Base-by-base conservation (phyloP, 2,329 filamentous ascomycete species). In the Cytospora piceicola region DNA sequence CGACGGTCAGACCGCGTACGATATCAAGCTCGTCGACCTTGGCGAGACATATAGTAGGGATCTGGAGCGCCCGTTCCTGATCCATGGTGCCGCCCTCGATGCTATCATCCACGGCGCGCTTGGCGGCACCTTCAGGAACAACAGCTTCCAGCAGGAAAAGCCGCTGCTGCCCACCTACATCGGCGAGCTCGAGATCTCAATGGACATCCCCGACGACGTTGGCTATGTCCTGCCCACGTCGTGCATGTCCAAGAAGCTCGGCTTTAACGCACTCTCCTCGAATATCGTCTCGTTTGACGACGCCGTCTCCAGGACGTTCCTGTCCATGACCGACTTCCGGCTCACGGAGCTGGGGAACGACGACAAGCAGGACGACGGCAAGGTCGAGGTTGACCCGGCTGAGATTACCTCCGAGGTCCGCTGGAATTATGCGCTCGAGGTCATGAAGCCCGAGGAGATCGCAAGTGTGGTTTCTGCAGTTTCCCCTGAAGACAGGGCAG, bases 71-170 rank as follows among this genome's bases (percentile, higher is more conserved):
- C 76, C 79, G 2, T 83, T 86, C 69, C 63, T 86, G 9, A 79
- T 88, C 24, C 85, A 88, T 69, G 85, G 85, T 0, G 80, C 82
- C 9, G 85, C 84, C 0, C 75, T 88, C 9, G 85, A 88, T 69
- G 76, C 82, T 4, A 80, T 87, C 72, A 80, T 88, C 42, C 85
- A 88, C 65, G 58, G 59, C 49, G 55, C 58, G 32, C 51, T 66
- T 30, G 64, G 64, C 27, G 56, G 60, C 7, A 66, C 64, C 17
- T 66, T 60, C 52, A 58, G 32, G 39, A 51, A 66, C 54, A 63
- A 63, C 56, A 39, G 32, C 34, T 61, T 57, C 59, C 58, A 63
- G 55, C 61, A 63, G 46, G 59, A 66, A 60, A 66, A 63, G 56
- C 59, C 64, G n/a, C 54, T 61, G 14, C 55, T 63, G 6, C 64